phyloP scores from a whole-genome alignment of 2,329 filamentous ascomycete genomes.

The Aspergillus udagawae region DNA sequence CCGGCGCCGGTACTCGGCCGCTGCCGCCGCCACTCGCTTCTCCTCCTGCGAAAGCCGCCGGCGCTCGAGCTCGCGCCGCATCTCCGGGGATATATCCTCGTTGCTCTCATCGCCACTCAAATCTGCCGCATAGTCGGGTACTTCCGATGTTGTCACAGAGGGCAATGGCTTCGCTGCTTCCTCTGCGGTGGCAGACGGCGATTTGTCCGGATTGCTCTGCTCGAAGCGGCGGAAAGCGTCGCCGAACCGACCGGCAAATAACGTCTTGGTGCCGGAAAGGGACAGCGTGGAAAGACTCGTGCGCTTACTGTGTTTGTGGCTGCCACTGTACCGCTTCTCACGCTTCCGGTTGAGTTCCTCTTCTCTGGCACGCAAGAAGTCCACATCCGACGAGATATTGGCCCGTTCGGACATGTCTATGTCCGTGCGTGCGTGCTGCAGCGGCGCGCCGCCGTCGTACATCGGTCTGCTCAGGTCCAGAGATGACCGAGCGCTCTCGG shows the following conservation, averaged over 20 bases:
- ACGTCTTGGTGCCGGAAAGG: constrained; percentile 70
- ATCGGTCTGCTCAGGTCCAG: constrained; percentile 30
- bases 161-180: constrained; percentile 50
- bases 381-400: constrained; percentile 73
- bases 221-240: constrained; percentile 95
- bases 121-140: constrained; percentile 64
- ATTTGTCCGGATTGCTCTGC: constrained; percentile 43
- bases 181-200: constrained; percentile 39
- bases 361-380: constrained; percentile 76
- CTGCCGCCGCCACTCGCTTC: constrained; percentile 79
- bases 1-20: constrained; percentile 78
- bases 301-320: constrained; percentile 64
- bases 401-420: constrained; percentile 37
- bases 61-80: constrained; percentile 84
- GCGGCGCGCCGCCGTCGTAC: constrained; percentile 33
- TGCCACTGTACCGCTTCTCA: constrained; percentile 54
- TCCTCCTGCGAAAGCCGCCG: constrained; percentile 81
- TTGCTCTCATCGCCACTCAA: constrained; percentile 63
- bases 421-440: constrained; percentile 34
- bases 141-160: constrained; percentile 72
- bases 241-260: constrained; percentile 83
- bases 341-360: constrained; percentile 55
- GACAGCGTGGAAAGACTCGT: constrained; percentile 67
- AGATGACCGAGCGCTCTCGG: constrained; percentile 55
- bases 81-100: constrained; percentile 76